Evolutionary conservation across 306 rosid genomes (phyloP).

Genomic region (Comarum palustre): DNA sequence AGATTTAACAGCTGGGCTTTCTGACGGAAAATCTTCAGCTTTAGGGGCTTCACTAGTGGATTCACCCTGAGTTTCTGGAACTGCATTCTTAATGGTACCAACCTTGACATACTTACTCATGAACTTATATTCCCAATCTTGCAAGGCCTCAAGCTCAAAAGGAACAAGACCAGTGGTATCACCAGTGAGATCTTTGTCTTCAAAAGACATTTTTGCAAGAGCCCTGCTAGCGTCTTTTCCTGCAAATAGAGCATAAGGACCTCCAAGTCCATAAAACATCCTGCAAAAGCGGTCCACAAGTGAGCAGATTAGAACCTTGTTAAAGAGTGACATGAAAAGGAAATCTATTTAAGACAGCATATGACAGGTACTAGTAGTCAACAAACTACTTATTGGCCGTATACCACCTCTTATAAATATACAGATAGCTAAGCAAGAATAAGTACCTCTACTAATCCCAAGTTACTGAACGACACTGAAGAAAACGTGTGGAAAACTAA

Average conservation of each 20-base stretch:
- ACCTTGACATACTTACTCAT: conserved; percentile 84
- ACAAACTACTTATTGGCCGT: neutral
- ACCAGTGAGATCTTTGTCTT: conserved; percentile 79
- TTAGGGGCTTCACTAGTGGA: conserved; percentile 43
- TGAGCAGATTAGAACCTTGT: conserved; percentile 15
- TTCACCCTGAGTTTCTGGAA: conserved; percentile 45
- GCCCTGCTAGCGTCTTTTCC: conserved; percentile 99
- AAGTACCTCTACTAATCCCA: neutral
- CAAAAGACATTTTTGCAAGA: conserved; percentile 97
- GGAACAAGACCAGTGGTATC: conserved; percentile 82
- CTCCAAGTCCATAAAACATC: conserved; percentile 96
- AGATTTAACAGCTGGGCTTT: conserved; percentile 39
- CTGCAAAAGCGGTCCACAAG: conserved; percentile 37
- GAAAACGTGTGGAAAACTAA: neutral
- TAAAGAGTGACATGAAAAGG: neutral
- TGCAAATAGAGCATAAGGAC: conserved; percentile 91
- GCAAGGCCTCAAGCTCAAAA: conserved; percentile 74
- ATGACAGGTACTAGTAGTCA: neutral
- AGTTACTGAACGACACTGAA: neutral
- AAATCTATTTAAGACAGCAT: neutral
- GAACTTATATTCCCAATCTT: conserved; percentile 95
- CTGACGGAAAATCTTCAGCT: conserved; percentile 53
- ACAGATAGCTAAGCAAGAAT: neutral
- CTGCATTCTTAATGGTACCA: conserved; percentile 55
- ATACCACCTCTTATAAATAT: neutral